Conservation (phyloP, 83 land plant species). For the Diphasiastrum complanatum region DNA sequence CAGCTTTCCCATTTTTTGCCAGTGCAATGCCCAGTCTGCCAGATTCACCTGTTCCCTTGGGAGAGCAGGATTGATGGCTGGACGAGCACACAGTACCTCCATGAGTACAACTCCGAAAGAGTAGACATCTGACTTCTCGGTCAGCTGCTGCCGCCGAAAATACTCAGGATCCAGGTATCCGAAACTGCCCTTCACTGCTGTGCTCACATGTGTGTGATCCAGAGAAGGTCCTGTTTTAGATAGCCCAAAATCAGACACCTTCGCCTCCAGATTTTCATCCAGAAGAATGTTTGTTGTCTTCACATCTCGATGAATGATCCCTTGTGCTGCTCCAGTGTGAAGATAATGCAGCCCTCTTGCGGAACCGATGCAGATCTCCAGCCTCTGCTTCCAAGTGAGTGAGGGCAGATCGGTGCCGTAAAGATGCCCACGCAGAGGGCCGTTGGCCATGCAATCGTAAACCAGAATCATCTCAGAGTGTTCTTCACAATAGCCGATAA, state of each 20-base stretch:
- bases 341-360: constrained; percentile 81
- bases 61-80: constrained; percentile 67
- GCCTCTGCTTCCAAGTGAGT: constrained; percentile 68
- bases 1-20: constrained; percentile 74
- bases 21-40: constrained; percentile 75
- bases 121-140: constrained; percentile 75
- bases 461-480: constrained; percentile 80
- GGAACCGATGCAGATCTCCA: constrained; percentile 76
- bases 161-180: constrained; percentile 85
- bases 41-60: constrained; percentile 66
- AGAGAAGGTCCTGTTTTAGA: constrained; percentile 61
- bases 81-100: constrained; percentile 72
- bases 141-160: constrained; percentile 68
- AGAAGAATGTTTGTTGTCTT: constrained; percentile 80
- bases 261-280: constrained; percentile 71
- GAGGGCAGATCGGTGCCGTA: constrained; percentile 62
- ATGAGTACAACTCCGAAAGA: constrained; percentile 79
- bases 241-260: constrained; percentile 80
- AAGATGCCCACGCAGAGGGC: constrained; percentile 68
- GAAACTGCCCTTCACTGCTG: constrained; percentile 89
- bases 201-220: constrained; percentile 79
- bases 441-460: constrained; percentile 86
- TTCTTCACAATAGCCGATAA: constrained; percentile 84
- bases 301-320: constrained; percentile 76
- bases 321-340: constrained; percentile 62